Percentiles rank a stretch among this genome's conserved stretches.
Evolutionary conservation across 768 basidiomycete species (phyloP).

Genomic region (Mycena pura): DNA sequence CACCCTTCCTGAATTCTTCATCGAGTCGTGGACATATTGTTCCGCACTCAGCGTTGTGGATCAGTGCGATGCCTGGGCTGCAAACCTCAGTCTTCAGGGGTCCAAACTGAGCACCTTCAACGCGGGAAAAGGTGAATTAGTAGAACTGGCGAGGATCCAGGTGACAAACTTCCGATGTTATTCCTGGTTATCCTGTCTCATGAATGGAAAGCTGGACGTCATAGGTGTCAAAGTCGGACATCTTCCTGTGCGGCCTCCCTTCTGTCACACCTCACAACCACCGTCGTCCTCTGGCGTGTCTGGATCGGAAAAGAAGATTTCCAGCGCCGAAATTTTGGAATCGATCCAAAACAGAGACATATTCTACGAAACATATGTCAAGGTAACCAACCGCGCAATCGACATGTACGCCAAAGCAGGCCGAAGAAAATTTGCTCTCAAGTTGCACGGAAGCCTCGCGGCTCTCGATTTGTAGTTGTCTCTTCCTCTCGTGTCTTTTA

Average conservation of each 20-base stretch:
- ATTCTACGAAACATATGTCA: conserved; percentile 83
- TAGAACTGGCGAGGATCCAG: conserved; percentile 89
- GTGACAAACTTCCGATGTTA: conserved; percentile 46
- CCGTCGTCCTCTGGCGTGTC: conserved; percentile 28
- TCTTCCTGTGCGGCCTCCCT: conserved; percentile 76
- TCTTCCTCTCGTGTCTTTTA: neutral
- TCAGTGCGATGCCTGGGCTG: conserved; percentile 77
- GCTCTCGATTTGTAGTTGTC: conserved; percentile 83
- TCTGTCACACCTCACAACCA: conserved; percentile 56
- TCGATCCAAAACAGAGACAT: conserved; percentile 60
- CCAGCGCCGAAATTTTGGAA: conserved; percentile 63
- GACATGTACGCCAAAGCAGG: conserved; percentile 85
- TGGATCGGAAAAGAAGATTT: conserved; percentile 48
- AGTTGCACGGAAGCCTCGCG: conserved; percentile 85
- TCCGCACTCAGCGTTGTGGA: conserved; percentile 86
- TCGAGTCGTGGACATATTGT: conserved; percentile 94
- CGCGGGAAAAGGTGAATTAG: conserved; percentile 86
- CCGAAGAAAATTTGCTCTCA: conserved; percentile 84
- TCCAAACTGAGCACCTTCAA: conserved; percentile 57
- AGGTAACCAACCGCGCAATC: conserved; percentile 80
- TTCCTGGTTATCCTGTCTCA: neutral
- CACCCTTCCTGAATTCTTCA: conserved; percentile 70
- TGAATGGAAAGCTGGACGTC: conserved; percentile 72
- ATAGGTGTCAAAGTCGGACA: conserved; percentile 79
- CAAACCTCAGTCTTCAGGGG: conserved; percentile 54